Evolutionary conservation across 116 monocot genomes (phyloP).

Genomic region (Iris pallida): DNA sequence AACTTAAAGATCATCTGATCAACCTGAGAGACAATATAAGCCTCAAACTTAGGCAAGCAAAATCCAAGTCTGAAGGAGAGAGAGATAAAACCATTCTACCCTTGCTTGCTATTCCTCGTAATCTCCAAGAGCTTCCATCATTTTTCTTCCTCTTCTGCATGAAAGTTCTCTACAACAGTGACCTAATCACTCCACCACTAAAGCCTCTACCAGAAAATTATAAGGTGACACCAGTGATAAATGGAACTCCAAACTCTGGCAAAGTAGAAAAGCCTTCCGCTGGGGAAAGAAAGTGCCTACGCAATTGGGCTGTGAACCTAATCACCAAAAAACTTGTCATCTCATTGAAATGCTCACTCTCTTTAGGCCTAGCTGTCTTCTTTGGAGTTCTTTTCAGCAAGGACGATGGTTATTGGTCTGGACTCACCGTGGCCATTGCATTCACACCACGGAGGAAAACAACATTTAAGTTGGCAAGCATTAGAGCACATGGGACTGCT

Average conservation of each 20-base stretch:
- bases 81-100: conserved; percentile 15
- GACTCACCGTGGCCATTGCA: conserved; percentile 50
- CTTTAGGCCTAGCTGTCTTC: conserved; percentile 41
- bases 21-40: conserved; percentile 25
- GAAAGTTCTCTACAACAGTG: conserved; percentile 20
- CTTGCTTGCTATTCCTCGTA: conserved; percentile 3
- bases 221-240: too few species aligned
- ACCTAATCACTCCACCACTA: too few species aligned
- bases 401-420: conserved; percentile 51
- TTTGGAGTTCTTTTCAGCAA: conserved; percentile 48
- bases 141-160: conserved; percentile 61
- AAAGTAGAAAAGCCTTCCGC: neutral
- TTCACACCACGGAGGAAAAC: conserved; percentile 37
- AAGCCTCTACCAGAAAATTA: too few species aligned
- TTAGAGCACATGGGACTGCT: conserved; percentile 60
- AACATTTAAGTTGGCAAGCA: conserved; percentile 48
- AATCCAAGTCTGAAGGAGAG: too few species aligned
- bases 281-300: neutral
- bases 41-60: conserved; percentile 16
- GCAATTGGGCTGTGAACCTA: conserved; percentile 5
- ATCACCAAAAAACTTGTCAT: conserved; percentile 23
- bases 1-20: conserved; percentile 22
- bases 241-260: neutral
- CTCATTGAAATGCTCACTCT: conserved; percentile 43
- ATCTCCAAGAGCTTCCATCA: conserved; percentile 26